Evolutionary conservation across 2,329 filamentous ascomycete species (phyloP), one percentile per base, ranked within the genome.

Genomic region (Akanthomyces dipterigenus): DNA sequence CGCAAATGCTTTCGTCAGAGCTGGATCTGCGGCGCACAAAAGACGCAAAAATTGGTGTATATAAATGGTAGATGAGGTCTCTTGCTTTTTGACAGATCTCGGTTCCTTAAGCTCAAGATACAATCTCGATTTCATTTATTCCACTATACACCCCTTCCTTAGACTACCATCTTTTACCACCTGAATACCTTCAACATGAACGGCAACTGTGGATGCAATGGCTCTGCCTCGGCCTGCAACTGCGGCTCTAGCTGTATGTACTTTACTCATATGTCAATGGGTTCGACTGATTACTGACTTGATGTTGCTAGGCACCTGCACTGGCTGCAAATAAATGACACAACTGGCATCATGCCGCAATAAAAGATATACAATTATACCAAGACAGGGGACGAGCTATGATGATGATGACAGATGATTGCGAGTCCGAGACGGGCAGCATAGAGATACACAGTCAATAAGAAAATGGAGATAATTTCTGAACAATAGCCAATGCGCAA

Each of bases 211-310:
- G 60, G 60, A 36, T 61, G 60, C 60, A 61, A 61, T 16, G 60
- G 60, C 60, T 61, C 60, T 61, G 60, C 60, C 60, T 61, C 60
- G 36, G 51, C 60, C 53, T 61, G 60, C 60, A 61, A 61, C 60
- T 61, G 60, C 36, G 60, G 60, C 60, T 43, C 60, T 56, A 45
- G 60, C 60, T 61, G 60, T 61, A 61, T 12, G 60, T 61, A 5
- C 9, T 36, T 28, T 38, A 20, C 11, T 5, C 11, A 26, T n/a
- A 20, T 40, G 16, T 3, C 18, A 3, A 34, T 5, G 20, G 22
- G 11, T 5, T 28, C 0, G 18, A 43, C 14, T 4, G 9, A 34
- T 24, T 54, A 38, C 60, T 56, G 34, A 56, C 34, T 36, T 18
- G 14, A 14, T 26, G 2, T 18, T 34, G 1, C 1, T 26, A 61